Conservation (phyloP, 495 filamentous ascomycete genomes). For the Penicillium steckii region DNA sequence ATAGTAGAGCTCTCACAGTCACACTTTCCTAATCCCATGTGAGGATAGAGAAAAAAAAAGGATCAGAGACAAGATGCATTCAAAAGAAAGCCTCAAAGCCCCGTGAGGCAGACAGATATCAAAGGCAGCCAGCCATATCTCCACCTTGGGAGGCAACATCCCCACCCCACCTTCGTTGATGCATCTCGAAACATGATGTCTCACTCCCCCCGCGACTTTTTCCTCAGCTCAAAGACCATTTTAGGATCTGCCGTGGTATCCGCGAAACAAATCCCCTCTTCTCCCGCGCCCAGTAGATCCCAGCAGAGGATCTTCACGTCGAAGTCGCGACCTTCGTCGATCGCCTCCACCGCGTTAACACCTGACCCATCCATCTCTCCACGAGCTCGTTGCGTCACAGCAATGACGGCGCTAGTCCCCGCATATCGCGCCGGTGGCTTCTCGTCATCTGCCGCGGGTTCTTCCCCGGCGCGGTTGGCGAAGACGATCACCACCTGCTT, state of each 20-base stretch:
- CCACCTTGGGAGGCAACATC: neutral
- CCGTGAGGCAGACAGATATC: neutral
- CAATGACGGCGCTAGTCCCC: slow-evolving; percentile 80
- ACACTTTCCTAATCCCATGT: slow-evolving; percentile 22
- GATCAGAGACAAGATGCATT: neutral
- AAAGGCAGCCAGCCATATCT: slow-evolving; percentile 1
- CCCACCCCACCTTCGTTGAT: slow-evolving; percentile 6
- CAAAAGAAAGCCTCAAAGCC: neutral
- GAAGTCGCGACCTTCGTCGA: slow-evolving; percentile 15
- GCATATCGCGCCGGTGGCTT: slow-evolving; percentile 59
- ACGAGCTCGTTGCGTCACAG: slow-evolving; percentile 53
- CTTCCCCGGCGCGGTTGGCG: slow-evolving; percentile 76
- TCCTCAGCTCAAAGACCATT: slow-evolving; percentile 40
- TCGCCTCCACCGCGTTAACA: slow-evolving; percentile 14
- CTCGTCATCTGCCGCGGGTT: slow-evolving; percentile 52
- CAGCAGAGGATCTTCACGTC: slow-evolving; percentile 47
- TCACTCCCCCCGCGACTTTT: slow-evolving; percentile 3
- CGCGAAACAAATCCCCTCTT: slow-evolving; percentile 49
- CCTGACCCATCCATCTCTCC: slow-evolving; percentile 14
- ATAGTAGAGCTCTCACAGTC: neutral
- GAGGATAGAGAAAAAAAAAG: neutral
- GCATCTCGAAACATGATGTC: slow-evolving; percentile 3
- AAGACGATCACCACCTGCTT: slow-evolving; percentile 75
- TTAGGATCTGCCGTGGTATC: slow-evolving; percentile 44
- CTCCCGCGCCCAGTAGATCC: slow-evolving; percentile 44